Evolutionary conservation across 2,329 filamentous ascomycete genomes (phyloP), one percentile per base, ranked within the genome.

Genomic region (Colletotrichum tamarilloi): DNA sequence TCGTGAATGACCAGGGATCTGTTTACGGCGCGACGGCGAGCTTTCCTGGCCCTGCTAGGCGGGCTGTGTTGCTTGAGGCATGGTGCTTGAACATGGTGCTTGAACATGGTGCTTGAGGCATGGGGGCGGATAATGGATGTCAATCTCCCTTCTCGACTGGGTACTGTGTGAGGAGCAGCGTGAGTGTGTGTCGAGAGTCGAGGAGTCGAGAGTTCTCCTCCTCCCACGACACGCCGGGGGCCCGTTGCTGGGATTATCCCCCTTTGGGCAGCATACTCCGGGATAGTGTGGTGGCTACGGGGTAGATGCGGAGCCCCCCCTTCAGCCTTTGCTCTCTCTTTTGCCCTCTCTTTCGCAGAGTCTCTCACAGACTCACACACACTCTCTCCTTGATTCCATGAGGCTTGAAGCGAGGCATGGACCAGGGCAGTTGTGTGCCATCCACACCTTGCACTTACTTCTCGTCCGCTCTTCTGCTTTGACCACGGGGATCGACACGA

Each of bases 401-500:
- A 16, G 35, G 35, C 66, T 69, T 60, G 53, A 55, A 64, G 66
- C 60, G 49, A 22, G 60, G 42, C 70, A 73, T 35, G 70, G 42
- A n/a, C 66, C 24, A 60, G 70, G 66, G 70, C 38, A 38, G 22
- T n/a, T 42, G 49, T 42, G 11, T 26, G 12, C 60, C 12, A 53
- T 38, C 35, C 35, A 52, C 58, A 28, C 11, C 26, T 24, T 9
- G 14, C 35, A 28, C 22, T 24, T 26, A 28, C 26, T 24, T n/a
- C 28, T 68, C 52, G 26, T 67, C 35, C 53, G 26, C 30, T 72
- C 38, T 38, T 55, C 19, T 60, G 46, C 62, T 64, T 3, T 49
- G 62, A 26, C 32, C 55, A 32, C 42, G n/a, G 46, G 46, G 70
- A 70, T 73, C 70, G 70, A 56, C 70, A 30, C 60, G 70, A 70